Base-by-base conservation (phyloP, 495 filamentous ascomycete species). In the Tuber microsphaerosporum region DNA sequence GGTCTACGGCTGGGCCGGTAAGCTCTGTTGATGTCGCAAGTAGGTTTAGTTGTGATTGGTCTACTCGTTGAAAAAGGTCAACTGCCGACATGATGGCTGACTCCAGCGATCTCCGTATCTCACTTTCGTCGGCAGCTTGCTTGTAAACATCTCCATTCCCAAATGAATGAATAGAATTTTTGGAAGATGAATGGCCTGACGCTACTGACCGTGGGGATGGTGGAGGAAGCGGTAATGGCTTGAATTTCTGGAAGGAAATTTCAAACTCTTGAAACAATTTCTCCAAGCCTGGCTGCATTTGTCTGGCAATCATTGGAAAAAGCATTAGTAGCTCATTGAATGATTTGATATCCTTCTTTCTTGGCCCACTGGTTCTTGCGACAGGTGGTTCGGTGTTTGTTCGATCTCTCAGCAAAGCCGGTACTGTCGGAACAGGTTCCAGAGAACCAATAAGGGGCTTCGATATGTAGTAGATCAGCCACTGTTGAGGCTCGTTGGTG, bases 381-480 rank as follows among this genome's bases (percentile, higher is more conserved):
- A 39, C 37, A 44, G 73, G 43, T 19, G 37, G 37, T 43, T 79
- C 70, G 8, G 70, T 75, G 41, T 71, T 61, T 6, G 75, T 71
- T 48, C 75, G 75, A n/a, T 82, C 77, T 65, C 76, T 76, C 41
- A 83, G 70, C 22, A 74, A 77, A 39, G 78, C 75, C 37, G 81
- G 81, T 43, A 83, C 56, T 31, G 77, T 81, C 2, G 81, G 76
- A 45, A 90, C 87, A 43, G 92, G 88, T 74, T 97, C 94, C 84
- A 90, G 92, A 0, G 89, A 89, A 22, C 96, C 96, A 42, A 97
- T 87, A 74, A 99, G 84, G n/a, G 96, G 96, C 48, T 89, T 90
- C 22, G 94, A 97, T 73, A 99, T 96, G 84, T 93, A 98, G 87
- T 99, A 98, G 73, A 99, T 89, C 48, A 99, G 89, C 92, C 96